Evolutionary conservation across 495 filamentous ascomycete species (phyloP).

Genomic region (Peziza echinospora): DNA sequence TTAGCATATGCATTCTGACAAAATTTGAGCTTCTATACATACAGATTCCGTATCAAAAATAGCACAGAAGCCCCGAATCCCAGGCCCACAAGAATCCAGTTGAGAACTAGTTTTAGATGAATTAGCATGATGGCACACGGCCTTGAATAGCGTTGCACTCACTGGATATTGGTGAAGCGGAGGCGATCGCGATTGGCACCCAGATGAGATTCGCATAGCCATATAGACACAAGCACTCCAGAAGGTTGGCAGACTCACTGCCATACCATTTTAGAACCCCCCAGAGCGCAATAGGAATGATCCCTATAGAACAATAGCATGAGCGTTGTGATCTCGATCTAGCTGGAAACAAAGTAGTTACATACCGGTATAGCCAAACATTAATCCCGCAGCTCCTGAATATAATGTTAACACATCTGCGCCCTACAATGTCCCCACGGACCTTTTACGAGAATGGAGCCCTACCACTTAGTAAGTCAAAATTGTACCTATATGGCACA

Average conservation of each 20-base stretch:
- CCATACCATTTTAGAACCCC: slow-evolving; percentile 85
- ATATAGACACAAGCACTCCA: slow-evolving; percentile 87
- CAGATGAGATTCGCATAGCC: slow-evolving; percentile 90
- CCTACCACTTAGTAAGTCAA: slow-evolving; percentile 40
- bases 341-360: no score
- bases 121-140: not conserved
- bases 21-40: not conserved
- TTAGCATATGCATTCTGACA: no score
- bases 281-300: slow-evolving; percentile 65
- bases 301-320: no score
- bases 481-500: slow-evolving; percentile 37
- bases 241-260: slow-evolving; percentile 60
- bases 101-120: slow-evolving; percentile 31
- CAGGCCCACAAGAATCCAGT: slow-evolving; percentile 80
- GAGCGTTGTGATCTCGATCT: no score
- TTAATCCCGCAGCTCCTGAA: slow-evolving; percentile 59
- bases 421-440: no score
- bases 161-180: slow-evolving; percentile 56
- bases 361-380: slow-evolving; percentile 93
- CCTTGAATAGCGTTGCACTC: not conserved
- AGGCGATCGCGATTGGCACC: slow-evolving; percentile 83
- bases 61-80: slow-evolving; percentile 70
- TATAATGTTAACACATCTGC: no score
- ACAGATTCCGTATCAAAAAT: slow-evolving; percentile 80
- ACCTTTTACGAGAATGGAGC: no score